These are phyloP conservation scores for Jamesozyma hellenica DNA, from an alignment of 805 yeast genomes.

Conservation along the genomic window DNA sequence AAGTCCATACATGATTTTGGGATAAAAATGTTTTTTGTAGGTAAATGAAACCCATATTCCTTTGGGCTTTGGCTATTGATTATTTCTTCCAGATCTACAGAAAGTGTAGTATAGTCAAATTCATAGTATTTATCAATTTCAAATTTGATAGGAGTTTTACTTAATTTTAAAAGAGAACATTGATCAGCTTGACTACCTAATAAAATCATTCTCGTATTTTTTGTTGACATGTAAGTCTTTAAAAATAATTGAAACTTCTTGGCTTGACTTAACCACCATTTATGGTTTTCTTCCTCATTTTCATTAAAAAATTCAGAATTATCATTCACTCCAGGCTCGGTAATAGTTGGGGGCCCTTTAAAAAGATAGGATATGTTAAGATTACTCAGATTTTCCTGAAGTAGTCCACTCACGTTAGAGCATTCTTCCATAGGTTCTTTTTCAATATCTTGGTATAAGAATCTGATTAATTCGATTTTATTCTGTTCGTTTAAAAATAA, in stretches of 20 bases:
- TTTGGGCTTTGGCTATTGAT: background rate
- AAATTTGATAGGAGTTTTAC: background rate
- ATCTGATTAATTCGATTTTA: constrained; percentile 38
- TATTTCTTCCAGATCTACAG: constrained; percentile 4
- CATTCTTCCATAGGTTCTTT: constrained; percentile 41
- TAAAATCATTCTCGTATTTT: constrained; percentile 30
- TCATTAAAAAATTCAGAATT: constrained; percentile 20
- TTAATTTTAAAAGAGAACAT: background rate
- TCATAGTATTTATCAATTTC: constrained; percentile 34
- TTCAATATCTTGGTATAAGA: constrained; percentile 32
- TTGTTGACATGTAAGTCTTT: constrained; percentile 15
- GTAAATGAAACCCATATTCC: constrained; percentile 4
- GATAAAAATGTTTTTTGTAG: constrained; percentile 10
- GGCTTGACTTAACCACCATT: constrained; percentile 39
- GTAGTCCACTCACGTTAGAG: constrained; percentile 29
- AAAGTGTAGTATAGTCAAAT: constrained; percentile 31
- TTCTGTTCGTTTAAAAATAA: constrained; percentile 38
- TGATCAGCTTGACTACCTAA: constrained; percentile 22
- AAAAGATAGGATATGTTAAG: constrained; percentile 34
- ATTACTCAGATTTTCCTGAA: constrained; percentile 31
- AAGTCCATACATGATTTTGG: constrained; percentile 8
- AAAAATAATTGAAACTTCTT: constrained; percentile 29
- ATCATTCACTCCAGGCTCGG: constrained; percentile 5
- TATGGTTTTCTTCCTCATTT: constrained; percentile 18
- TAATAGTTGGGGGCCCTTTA: constrained; percentile 32